Percentiles rank a stretch among this genome's conserved stretches.
Conservation (phyloP, 2,329 filamentous ascomycete species). For the Blastomyces emzantsi region DNA sequence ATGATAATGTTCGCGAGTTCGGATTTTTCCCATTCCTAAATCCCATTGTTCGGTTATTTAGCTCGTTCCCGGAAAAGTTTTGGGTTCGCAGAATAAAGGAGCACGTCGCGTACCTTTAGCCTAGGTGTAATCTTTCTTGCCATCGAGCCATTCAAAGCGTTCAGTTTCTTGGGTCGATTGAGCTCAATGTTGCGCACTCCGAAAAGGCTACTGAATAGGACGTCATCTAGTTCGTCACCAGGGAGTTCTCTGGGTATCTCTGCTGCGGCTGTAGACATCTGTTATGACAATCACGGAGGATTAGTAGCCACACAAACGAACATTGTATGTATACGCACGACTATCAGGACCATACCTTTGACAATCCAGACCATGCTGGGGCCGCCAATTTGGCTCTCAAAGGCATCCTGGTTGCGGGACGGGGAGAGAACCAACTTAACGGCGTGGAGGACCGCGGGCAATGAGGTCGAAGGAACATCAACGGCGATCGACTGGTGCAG, state of each 20-base stretch:
- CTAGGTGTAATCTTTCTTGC: slow-evolving; percentile 85
- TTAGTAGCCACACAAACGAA: slow-evolving; percentile 2
- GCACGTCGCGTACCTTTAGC: slow-evolving; percentile 44
- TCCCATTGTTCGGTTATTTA: not conserved
- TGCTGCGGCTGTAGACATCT: slow-evolving; percentile 36
- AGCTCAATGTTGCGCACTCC: slow-evolving; percentile 88
- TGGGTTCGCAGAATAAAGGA: not conserved
- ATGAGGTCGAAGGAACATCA: slow-evolving; percentile 38
- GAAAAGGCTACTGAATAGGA: slow-evolving; percentile 81
- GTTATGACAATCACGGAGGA: slow-evolving; percentile 10
- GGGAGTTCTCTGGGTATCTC: slow-evolving; percentile 46
- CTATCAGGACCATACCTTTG: slow-evolving; percentile 40
- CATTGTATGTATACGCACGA: not conserved
- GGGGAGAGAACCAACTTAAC: slow-evolving; percentile 41
- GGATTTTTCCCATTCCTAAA: slow-evolving; percentile 81
- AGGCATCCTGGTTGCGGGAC: slow-evolving; percentile 55
- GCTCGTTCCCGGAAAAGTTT: not conserved
- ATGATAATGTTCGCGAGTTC: slow-evolving; percentile 87
- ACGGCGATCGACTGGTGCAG: slow-evolving; percentile 17
- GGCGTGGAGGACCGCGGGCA: slow-evolving; percentile 32
- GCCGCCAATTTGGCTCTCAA: slow-evolving; percentile 65
- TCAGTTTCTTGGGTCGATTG: slow-evolving; percentile 85
- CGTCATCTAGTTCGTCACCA: slow-evolving; percentile 75
- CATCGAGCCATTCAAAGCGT: slow-evolving; percentile 92
- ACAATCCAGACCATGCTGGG: slow-evolving; percentile 46